Percentiles rank a stretch among this genome's conserved stretches.
These are phyloP conservation scores for Nasturtium officinale DNA, from an alignment of 345 rosid species.

Conservation along the genomic window DNA sequence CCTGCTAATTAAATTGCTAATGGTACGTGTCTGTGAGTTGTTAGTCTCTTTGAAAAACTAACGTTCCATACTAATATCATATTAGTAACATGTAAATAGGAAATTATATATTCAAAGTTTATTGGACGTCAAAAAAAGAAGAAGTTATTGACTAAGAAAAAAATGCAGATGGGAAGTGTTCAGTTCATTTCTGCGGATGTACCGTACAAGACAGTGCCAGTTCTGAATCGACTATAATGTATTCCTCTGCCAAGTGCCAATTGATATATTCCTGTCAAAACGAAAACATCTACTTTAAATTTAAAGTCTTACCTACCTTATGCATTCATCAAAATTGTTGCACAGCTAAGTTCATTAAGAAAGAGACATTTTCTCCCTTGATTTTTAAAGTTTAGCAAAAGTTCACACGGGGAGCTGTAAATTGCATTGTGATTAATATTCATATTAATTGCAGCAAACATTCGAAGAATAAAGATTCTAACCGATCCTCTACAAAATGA, in stretches of 20 bases:
- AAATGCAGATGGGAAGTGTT: not conserved
- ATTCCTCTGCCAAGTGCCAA: slow-evolving; percentile 36
- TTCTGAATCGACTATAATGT: slow-evolving; percentile 28
- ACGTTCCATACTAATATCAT: slow-evolving; percentile 2
- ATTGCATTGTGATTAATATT: slow-evolving; percentile 8
- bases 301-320: slow-evolving; percentile 13
- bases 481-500: not conserved
- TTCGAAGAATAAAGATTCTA: not conserved
- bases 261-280: slow-evolving; percentile 25
- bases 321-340: not conserved
- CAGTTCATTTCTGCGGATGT: slow-evolving; percentile 31
- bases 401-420: not conserved
- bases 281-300: slow-evolving; percentile 18
- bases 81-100: not conserved
- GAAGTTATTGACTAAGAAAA: slow-evolving; percentile 29
- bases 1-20: slow-evolving; percentile 25
- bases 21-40: slow-evolving; percentile 22
- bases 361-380: not conserved
- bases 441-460: not conserved
- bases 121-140: too few species aligned
- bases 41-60: slow-evolving; percentile 19
- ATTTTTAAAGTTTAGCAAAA: not conserved
- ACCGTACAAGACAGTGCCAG: slow-evolving; percentile 29
- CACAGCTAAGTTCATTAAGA: not conserved
- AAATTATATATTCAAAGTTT: not conserved